Conservation (phyloP, 2,329 filamentous ascomycete genomes). For the Fusarium sp. region DNA sequence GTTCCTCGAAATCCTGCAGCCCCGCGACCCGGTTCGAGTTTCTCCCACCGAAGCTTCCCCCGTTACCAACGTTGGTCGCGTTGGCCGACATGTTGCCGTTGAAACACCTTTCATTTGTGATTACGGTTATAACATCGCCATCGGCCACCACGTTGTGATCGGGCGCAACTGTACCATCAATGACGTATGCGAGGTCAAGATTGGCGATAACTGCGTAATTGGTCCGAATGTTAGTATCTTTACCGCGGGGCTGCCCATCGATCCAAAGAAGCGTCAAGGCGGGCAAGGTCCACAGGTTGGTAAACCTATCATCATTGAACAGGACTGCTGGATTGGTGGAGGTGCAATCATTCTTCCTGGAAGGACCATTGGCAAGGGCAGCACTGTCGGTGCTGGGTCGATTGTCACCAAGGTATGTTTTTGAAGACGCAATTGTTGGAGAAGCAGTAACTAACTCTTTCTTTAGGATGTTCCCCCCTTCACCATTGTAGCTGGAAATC, state of each 20-base stretch:
- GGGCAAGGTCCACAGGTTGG: conserved; percentile 79
- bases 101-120: conserved; percentile 93
- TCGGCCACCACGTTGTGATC: conserved; percentile 87
- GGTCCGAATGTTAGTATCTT: conserved; percentile 90
- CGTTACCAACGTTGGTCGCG: conserved; percentile 68
- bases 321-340: conserved; percentile 87
- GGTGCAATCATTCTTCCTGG: conserved; percentile 83
- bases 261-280: conserved; percentile 80
- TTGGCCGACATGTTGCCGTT: conserved; percentile 82
- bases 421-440: neutral
- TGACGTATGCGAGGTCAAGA: conserved; percentile 85
- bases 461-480: conserved; percentile 73
- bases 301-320: conserved; percentile 80
- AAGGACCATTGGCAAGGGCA: conserved; percentile 82
- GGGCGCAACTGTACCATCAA: conserved; percentile 87
- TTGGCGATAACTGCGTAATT: conserved; percentile 82
- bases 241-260: conserved; percentile 78
- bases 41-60: conserved; percentile 68
- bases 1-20: conserved; percentile 79
- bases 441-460: conserved; percentile 36
- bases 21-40: conserved; percentile 67
- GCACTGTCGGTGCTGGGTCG: conserved; percentile 83
- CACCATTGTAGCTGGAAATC: conserved; percentile 78
- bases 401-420: conserved; percentile 80
- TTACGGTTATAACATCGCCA: conserved; percentile 93